Evolutionary conservation across 805 yeast species (phyloP).

Genomic region (Saturnispora halmiae): DNA sequence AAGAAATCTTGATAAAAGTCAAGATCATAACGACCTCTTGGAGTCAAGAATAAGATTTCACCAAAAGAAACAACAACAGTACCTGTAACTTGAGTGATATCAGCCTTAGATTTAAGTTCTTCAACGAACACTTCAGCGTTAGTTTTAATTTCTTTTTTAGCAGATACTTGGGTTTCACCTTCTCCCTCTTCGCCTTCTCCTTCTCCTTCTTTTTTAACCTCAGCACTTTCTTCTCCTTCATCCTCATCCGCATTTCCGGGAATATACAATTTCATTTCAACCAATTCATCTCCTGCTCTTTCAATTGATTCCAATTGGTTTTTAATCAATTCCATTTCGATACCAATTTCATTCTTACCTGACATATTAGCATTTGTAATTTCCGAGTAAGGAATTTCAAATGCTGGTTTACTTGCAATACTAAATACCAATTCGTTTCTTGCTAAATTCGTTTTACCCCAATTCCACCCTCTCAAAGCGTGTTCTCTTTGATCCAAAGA

Average conservation of each 20-base stretch:
- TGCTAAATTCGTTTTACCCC: conserved; percentile 93
- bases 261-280: conserved; percentile 85
- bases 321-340: conserved; percentile 60
- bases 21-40: conserved; percentile 97
- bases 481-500: conserved; percentile 81
- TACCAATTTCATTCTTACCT: conserved; percentile 87
- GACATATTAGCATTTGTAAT: conserved; percentile 82
- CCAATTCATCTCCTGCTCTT: conserved; percentile 89
- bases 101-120: conserved; percentile 84
- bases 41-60: conserved; percentile 87
- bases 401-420: conserved; percentile 79
- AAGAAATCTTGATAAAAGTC: conserved; percentile 84
- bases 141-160: conserved; percentile 48
- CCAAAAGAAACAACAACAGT: conserved; percentile 90
- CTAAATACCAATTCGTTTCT: conserved; percentile 83
- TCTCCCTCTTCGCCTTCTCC: conserved; percentile 27
- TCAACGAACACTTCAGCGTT: conserved; percentile 86
- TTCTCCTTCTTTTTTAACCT: conserved; percentile 16
- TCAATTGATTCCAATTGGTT: conserved; percentile 37
- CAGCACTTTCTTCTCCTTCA: conserved; percentile 31
- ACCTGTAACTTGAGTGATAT: conserved; percentile 89
- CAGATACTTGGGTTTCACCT: conserved; percentile 15
- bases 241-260: conserved; percentile 66
- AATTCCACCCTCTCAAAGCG: conserved; percentile 96
- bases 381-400: conserved; percentile 78